phyloP scores from a whole-genome alignment of 441 rosid species.

The Erysimum cheiri region DNA sequence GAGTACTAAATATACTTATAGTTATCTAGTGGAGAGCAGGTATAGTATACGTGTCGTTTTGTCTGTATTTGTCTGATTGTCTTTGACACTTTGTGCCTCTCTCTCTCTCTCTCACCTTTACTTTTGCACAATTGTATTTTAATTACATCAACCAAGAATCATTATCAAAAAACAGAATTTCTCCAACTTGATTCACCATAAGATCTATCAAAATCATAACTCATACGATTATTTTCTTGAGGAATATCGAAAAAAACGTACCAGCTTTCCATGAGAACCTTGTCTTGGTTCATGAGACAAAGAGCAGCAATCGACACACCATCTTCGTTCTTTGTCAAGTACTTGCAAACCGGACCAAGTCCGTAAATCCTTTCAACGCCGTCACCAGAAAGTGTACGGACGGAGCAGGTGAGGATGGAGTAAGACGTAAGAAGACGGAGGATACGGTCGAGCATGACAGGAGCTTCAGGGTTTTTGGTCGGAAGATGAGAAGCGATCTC shows the following conservation, averaged over 20 bases:
- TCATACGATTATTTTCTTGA: not conserved
- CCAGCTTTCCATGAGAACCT: slow-evolving; percentile 30
- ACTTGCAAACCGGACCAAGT: slow-evolving; percentile 34
- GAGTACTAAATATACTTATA: not conserved
- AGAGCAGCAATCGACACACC: slow-evolving; percentile 30
- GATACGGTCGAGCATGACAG: slow-evolving; percentile 29
- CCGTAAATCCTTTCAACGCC: slow-evolving; percentile 7
- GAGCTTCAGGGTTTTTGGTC: slow-evolving; percentile 32
- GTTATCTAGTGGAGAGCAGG: slow-evolving; percentile 26
- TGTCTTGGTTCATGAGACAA: slow-evolving; percentile 29
- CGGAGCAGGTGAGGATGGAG: slow-evolving; percentile 17
- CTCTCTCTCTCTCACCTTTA: slow-evolving; percentile 21
- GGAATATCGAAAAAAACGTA: not conserved
- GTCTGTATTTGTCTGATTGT: slow-evolving; percentile 30
- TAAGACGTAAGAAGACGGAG: slow-evolving; percentile 29
- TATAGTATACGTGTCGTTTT: slow-evolving; percentile 20
- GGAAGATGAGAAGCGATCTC: slow-evolving; percentile 23
- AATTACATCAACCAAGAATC: slow-evolving; percentile 10
- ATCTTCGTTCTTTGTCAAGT: slow-evolving; percentile 25
- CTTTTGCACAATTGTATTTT: slow-evolving; percentile 15
- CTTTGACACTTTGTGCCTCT: slow-evolving; percentile 11
- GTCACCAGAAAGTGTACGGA: slow-evolving; percentile 1
- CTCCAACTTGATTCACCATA: not conserved
- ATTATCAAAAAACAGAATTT: not conserved
- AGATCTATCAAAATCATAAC: not conserved